These are phyloP conservation scores for Mentha longifolia DNA, from an alignment of 257 asterid species.

Conservation along the genomic window DNA sequence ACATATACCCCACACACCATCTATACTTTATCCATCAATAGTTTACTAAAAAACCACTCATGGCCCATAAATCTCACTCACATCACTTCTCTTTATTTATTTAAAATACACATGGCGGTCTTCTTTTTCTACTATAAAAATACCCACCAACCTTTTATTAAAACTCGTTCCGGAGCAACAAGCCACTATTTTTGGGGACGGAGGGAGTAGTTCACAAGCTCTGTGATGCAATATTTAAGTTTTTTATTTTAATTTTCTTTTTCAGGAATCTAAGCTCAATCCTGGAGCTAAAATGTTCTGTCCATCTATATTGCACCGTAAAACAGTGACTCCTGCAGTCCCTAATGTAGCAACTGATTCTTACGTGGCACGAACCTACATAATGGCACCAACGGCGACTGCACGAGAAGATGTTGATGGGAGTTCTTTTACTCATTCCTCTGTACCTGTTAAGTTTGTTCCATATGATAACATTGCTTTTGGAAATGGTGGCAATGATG, in stretches of 20 bases:
- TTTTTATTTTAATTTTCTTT: slow-evolving; percentile 10
- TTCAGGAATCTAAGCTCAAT: slow-evolving; percentile 84
- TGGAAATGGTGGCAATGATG: slow-evolving; percentile 55
- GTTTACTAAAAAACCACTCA: no score
- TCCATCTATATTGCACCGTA: slow-evolving; percentile 60
- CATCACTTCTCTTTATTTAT: no score
- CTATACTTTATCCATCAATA: no score
- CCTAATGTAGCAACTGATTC: slow-evolving; percentile 49
- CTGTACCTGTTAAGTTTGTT: slow-evolving; percentile 60
- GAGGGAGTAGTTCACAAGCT: slow-evolving; percentile 7
- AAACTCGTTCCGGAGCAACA: no score
- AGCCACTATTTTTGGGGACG: no score
- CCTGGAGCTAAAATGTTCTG: slow-evolving; percentile 82
- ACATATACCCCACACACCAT: no score
- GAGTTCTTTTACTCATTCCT: slow-evolving; percentile 48
- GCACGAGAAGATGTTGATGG: slow-evolving; percentile 59
- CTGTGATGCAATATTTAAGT: slow-evolving; percentile 6
- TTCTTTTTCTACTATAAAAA: no score
- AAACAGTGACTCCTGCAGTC: slow-evolving; percentile 54
- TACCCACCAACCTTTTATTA: no score
- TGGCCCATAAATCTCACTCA: no score
- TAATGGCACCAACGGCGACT: slow-evolving; percentile 49
- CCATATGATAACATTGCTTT: slow-evolving; percentile 43
- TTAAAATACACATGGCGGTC: no score
- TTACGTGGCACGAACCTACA: slow-evolving; percentile 44